A percentile compares a stretch with the other conserved stretches of the same genome.
These are phyloP conservation scores for Selaginella tamariscina DNA, from an alignment of 75 land plant species.

Conservation along the genomic window DNA sequence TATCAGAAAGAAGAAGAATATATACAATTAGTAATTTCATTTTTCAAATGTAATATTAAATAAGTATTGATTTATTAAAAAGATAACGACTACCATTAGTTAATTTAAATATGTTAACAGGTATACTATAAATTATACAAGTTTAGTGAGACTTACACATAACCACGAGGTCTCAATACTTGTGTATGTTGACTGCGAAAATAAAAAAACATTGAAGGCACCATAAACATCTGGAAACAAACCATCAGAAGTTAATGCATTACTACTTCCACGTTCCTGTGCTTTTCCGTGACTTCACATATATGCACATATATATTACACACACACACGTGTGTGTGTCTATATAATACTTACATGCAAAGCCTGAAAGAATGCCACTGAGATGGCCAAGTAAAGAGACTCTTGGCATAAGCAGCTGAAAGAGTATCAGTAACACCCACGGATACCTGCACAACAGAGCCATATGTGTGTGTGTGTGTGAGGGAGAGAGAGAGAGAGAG, in stretches of 20 bases:
- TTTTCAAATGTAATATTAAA: neutral
- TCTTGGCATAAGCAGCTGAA: conserved; percentile 80
- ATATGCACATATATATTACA: neutral
- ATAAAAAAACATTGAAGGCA: conserved; percentile 46
- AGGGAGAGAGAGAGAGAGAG: no score
- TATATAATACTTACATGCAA: conserved; percentile 56
- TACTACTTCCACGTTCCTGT: neutral
- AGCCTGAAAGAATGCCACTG: conserved; percentile 94
- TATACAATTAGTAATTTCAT: neutral
- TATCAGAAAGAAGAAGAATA: neutral
- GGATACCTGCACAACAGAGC: conserved; percentile 55
- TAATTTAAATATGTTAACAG: neutral
- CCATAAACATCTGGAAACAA: conserved; percentile 64
- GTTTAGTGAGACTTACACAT: conserved; percentile 37
- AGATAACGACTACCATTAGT: neutral
- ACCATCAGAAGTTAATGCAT: neutral
- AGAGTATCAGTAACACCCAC: conserved; percentile 71
- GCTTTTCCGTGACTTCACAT: neutral
- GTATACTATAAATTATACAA: neutral
- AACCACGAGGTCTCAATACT: conserved; percentile 54
- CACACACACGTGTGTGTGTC: neutral
- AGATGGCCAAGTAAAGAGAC: conserved; percentile 89
- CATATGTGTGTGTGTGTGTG: no score
- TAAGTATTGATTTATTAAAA: neutral
- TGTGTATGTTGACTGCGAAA: conserved; percentile 59